Evolutionary conservation across 2,329 filamentous ascomycete species (phyloP).

Genomic region (Alternaria postmessia): DNA sequence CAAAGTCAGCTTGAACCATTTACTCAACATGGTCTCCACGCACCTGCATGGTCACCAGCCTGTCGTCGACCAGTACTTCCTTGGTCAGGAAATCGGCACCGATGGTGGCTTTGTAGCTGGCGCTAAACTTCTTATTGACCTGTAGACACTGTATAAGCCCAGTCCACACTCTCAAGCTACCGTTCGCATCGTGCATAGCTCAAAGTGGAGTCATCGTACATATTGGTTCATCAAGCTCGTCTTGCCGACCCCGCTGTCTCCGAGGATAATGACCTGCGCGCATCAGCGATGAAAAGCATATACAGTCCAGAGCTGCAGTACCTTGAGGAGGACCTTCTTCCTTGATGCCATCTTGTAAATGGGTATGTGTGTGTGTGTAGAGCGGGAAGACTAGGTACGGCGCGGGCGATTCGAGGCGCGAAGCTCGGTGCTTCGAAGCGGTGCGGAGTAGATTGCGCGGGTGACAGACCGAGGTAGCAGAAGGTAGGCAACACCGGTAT

Average conservation of each 20-base stretch:
- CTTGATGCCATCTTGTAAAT: conserved; percentile 43
- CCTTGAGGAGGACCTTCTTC: conserved; percentile 93
- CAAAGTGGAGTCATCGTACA: conserved; percentile 66
- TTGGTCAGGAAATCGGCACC: conserved; percentile 98
- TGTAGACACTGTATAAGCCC: conserved; percentile 52
- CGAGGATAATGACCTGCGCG: conserved; percentile 92
- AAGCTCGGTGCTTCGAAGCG: conserved; percentile 12
- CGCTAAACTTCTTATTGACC: conserved; percentile 99
- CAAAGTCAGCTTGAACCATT: conserved; percentile 24
- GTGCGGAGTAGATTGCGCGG: conserved; percentile 8
- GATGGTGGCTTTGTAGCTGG: conserved; percentile 99
- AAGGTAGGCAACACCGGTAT: neutral
- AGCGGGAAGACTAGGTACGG: conserved; percentile 7
- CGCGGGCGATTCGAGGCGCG: conserved; percentile 14
- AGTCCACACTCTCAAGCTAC: neutral
- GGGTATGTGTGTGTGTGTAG: conserved; percentile 10
- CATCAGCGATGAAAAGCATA: conserved; percentile 20
- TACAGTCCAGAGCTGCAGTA: conserved; percentile 50
- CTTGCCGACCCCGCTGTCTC: conserved; percentile 98
- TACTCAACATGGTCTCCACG: conserved; percentile 18
- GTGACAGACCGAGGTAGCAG: neutral
- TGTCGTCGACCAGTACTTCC: conserved; percentile 95
- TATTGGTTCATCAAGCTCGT: conserved; percentile 99
- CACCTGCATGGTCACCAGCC: conserved; percentile 98
- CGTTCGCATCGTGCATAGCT: neutral